Evolutionary conservation across 805 yeast genomes (phyloP).

Genomic region (Pichia nakasei): DNA sequence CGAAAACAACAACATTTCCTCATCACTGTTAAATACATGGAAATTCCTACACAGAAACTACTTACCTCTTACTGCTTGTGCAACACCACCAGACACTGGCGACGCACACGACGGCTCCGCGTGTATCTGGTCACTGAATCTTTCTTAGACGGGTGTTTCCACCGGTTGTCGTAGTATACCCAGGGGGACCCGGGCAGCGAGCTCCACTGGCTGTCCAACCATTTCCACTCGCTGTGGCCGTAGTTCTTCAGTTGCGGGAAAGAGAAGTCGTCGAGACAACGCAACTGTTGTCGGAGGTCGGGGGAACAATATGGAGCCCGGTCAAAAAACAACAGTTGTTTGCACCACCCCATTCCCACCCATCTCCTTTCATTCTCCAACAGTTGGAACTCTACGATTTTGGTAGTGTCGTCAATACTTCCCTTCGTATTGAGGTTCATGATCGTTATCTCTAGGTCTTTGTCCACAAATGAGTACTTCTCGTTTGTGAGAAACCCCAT

Average conservation of each 20-base stretch:
- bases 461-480: constrained; percentile 16
- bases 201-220: constrained; percentile 48
- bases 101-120: constrained; percentile 41
- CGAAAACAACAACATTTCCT: too few species aligned
- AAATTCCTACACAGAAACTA: too few species aligned
- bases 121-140: constrained; percentile 47
- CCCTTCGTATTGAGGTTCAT: constrained; percentile 8
- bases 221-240: constrained; percentile 41
- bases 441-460: constrained; percentile 5
- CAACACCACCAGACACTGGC: constrained; percentile 21
- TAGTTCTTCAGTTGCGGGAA: constrained; percentile 37
- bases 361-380: constrained; percentile 54
- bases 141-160: constrained; percentile 32
- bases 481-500: constrained; percentile 36
- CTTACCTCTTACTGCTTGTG: not conserved
- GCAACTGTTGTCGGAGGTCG: constrained; percentile 23
- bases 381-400: constrained; percentile 41
- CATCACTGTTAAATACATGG: too few species aligned
- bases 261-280: constrained; percentile 29
- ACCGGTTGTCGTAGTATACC: constrained; percentile 44
- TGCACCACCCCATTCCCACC: constrained; percentile 55
- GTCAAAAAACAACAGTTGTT: constrained; percentile 42
- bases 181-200: constrained; percentile 39
- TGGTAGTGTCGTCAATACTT: constrained; percentile 24
- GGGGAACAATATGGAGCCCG: constrained; percentile 40